Evolutionary conservation across 805 yeast genomes (phyloP).

Genomic region (Kodamaea laetipori): DNA sequence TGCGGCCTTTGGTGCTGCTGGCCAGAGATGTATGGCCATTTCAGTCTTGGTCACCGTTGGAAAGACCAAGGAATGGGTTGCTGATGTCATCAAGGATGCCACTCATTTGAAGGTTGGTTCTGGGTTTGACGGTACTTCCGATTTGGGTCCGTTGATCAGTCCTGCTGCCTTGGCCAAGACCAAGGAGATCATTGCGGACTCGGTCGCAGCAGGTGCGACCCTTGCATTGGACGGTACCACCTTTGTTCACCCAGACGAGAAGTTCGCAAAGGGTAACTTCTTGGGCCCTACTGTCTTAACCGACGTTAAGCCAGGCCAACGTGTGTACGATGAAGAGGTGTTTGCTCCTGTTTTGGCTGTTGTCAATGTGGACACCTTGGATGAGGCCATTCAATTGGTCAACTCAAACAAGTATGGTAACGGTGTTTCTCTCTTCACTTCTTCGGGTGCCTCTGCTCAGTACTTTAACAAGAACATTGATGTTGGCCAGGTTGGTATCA

Average conservation of each 20-base stretch:
- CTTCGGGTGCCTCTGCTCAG: constrained; percentile 69
- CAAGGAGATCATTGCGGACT: constrained; percentile 55
- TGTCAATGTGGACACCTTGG: constrained; percentile 61
- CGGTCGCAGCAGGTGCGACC: constrained; percentile 62
- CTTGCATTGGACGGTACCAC: constrained; percentile 66
- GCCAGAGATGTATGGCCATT: constrained; percentile 82
- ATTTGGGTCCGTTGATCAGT: constrained; percentile 73
- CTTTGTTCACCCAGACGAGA: constrained; percentile 39
- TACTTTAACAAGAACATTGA: constrained; percentile 68
- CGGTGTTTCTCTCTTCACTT: constrained; percentile 70
- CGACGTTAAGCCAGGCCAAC: constrained; percentile 65
- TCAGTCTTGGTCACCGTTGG: constrained; percentile 76
- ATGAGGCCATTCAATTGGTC: constrained; percentile 66
- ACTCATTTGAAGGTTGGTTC: constrained; percentile 58
- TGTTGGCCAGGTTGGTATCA: constrained; percentile 76
- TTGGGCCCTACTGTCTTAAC: constrained; percentile 70
- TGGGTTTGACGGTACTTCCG: constrained; percentile 64
- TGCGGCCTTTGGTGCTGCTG: constrained; percentile 84
- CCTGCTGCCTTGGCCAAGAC: constrained; percentile 58
- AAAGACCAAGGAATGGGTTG: constrained; percentile 60
- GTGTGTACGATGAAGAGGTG: constrained; percentile 72
- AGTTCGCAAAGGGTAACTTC: constrained; percentile 59
- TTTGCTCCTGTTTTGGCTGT: constrained; percentile 76
- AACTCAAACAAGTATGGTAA: constrained; percentile 65
- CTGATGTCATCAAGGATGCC: constrained; percentile 61